phyloP scores from a whole-genome alignment of 305 asterid genomes.

The Solanum hybrid region DNA sequence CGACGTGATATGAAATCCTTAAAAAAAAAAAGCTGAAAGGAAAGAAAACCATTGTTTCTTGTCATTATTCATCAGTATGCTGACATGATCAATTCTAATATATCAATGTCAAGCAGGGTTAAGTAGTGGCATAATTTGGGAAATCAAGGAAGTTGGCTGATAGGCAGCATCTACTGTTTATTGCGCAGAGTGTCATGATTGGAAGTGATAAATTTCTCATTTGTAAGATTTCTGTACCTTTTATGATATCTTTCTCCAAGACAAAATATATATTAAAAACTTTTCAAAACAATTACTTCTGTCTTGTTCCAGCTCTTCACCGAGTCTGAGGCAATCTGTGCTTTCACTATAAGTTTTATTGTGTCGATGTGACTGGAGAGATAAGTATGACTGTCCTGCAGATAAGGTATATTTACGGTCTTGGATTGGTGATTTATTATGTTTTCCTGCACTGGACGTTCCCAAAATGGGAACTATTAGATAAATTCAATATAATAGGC shows the following conservation, averaged over 20 bases:
- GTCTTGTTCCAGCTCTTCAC: background rate
- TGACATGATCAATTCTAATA: background rate
- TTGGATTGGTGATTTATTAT: background rate
- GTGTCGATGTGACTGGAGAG: background rate
- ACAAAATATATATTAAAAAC: background rate
- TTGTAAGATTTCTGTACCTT: background rate
- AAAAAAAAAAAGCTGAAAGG: background rate
- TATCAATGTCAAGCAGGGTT: background rate
- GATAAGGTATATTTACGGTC: background rate
- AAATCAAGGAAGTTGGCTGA: background rate
- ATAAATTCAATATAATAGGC: background rate
- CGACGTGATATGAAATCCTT: slow-evolving; percentile 4
- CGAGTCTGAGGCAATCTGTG: background rate
- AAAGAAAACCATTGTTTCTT: background rate
- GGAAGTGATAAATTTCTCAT: background rate
- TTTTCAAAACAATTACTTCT: background rate
- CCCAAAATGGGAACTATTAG: background rate
- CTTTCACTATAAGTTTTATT: background rate
- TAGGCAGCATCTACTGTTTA: background rate
- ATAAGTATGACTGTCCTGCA: background rate
- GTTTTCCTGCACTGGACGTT: background rate
- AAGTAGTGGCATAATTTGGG: background rate
- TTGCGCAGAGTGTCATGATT: background rate
- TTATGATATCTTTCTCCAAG: background rate
- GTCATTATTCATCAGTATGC: background rate